Evolutionary conservation across 2,329 filamentous ascomycete genomes (phyloP).

Genomic region (Alternaria sp.): DNA sequence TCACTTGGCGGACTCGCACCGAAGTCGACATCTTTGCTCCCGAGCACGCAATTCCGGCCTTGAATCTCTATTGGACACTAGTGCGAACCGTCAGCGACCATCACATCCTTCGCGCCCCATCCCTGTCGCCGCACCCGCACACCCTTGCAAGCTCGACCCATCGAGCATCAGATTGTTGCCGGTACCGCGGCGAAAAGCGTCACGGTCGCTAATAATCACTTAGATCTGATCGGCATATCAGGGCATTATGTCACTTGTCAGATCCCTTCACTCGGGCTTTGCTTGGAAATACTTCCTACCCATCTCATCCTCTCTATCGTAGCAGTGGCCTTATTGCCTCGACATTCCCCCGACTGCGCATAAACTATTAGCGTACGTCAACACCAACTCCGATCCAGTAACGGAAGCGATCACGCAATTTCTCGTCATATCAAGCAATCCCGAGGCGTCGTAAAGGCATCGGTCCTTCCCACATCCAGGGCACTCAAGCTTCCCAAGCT

Average conservation of each 20-base stretch:
- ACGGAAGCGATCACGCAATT: slow-evolving; percentile 35
- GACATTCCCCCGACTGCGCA: slow-evolving; percentile 4
- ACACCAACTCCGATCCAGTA: neutral
- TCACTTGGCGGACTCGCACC: slow-evolving; percentile 3
- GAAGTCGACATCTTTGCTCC: slow-evolving; percentile 37
- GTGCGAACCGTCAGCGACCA: slow-evolving; percentile 18
- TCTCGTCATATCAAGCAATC: slow-evolving; percentile 31
- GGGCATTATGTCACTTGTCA: slow-evolving; percentile 35
- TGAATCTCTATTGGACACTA: slow-evolving; percentile 28
- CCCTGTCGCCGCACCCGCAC: slow-evolving; percentile 34
- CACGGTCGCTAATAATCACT: slow-evolving; percentile 4
- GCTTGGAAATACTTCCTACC: slow-evolving; percentile 8
- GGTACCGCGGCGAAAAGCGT: slow-evolving; percentile 21
- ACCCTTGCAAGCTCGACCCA: slow-evolving; percentile 28
- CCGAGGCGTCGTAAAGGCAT: slow-evolving; percentile 24
- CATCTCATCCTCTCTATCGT: neutral
- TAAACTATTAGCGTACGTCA: neutral
- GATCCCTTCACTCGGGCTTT: slow-evolving; percentile 9
- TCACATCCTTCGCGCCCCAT: slow-evolving; percentile 28
- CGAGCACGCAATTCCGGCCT: slow-evolving; percentile 43
- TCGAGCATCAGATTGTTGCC: slow-evolving; percentile 19
- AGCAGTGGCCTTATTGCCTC: slow-evolving; percentile 3
- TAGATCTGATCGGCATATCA: slow-evolving; percentile 17
- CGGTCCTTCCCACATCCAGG: slow-evolving; percentile 19
- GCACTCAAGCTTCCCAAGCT: slow-evolving; percentile 6